Conservation (phyloP, 2,329 filamentous ascomycete species). For the Lasiodiplodia gonubiensis region DNA sequence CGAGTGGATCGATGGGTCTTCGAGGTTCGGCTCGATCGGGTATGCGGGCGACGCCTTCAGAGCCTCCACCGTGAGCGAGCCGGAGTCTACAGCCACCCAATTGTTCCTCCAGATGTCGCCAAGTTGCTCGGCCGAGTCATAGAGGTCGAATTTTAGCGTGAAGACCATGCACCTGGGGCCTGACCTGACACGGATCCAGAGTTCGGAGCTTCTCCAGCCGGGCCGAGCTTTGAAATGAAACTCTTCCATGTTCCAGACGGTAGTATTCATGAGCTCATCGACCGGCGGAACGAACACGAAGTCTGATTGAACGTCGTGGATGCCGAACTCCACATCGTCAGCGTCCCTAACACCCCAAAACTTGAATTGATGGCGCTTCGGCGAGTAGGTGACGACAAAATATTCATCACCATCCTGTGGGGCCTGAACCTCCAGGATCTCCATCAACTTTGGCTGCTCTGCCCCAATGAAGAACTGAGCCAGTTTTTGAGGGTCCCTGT, state of each 20-base stretch:
- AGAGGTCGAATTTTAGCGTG: constrained; percentile 75
- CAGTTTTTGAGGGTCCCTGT: constrained; percentile 66
- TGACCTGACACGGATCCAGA: constrained; percentile 62
- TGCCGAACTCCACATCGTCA: constrained; percentile 61
- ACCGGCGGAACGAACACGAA: constrained; percentile 67
- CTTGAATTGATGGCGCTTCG: constrained; percentile 89
- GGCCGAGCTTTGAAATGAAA: constrained; percentile 50
- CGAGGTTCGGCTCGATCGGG: constrained; percentile 43
- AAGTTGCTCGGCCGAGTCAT: constrained; percentile 68
- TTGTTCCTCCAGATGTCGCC: constrained; percentile 67
- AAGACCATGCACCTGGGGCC: constrained; percentile 65
- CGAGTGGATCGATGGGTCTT: constrained; percentile 56
- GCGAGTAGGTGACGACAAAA: constrained; percentile 82
- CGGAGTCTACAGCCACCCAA: constrained; percentile 54
- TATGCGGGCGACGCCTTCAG: constrained; percentile 47
- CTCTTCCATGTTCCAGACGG: constrained; percentile 58
- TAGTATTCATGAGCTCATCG: constrained; percentile 56
- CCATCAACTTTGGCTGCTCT: constrained; percentile 76
- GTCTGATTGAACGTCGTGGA: constrained; percentile 74
- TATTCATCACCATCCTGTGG: constrained; percentile 58
- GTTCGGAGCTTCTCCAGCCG: constrained; percentile 47
- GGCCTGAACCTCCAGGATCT: constrained; percentile 66
- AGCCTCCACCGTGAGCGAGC: constrained; percentile 48
- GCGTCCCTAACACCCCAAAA: constrained; percentile 80
- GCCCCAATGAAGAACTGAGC: constrained; percentile 81